Base-by-base conservation (phyloP, 2,329 filamentous ascomycete genomes). In the Fusarium chaquense region DNA sequence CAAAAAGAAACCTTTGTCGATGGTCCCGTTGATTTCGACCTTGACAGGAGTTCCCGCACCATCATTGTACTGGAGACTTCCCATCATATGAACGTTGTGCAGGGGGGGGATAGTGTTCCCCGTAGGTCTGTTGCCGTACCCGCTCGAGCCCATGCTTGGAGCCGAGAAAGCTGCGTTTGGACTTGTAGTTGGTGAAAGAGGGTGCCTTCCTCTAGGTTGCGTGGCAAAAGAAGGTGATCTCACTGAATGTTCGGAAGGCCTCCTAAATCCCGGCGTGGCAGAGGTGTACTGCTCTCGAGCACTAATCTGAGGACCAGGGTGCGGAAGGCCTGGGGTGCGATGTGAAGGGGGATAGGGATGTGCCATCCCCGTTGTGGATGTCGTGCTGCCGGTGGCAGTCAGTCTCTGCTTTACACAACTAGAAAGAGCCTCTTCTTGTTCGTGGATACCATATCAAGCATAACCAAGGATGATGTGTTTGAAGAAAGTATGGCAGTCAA, bases 1-100 rank as follows among this genome's bases (percentile, higher is more conserved):
- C 36, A 90, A 83, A 77, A 97, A 97, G 81, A 97, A 97, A 0
- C 94, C 94, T 74, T 97, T 97, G 78, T 97, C 93, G 63, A 97
- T 93, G 73, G 89, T 91, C 36, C 92, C 93, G 32, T 90, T 85
- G 68, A 97, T 92, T 16, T 92, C 90, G 22, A 92, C 86, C 68
- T 89, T 90, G 70, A 96, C 85, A 1, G 84, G 82, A 4, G 82
- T 81, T 49, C 72, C 70, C 16, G 72, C 77, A 9, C 75, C 78
- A 50, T 92, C 86, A 5, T 80, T 82, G 73, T 90, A 91, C 59
- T 85, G 84, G 58, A 93, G 85, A n/a, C 85, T 85, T 41, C 88
- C 87, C 54, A 90, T 82, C 38, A 83, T 83, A 30, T 83, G 82
- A 54, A 87, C 80, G 9, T 81, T 69, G 67, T 81, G 76, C 24